Percentiles rank a stretch among this genome's conserved stretches.
These are phyloP conservation scores for Fusarium sp. DNA, from an alignment of 2,329 filamentous ascomycete species.

Conservation along the genomic window DNA sequence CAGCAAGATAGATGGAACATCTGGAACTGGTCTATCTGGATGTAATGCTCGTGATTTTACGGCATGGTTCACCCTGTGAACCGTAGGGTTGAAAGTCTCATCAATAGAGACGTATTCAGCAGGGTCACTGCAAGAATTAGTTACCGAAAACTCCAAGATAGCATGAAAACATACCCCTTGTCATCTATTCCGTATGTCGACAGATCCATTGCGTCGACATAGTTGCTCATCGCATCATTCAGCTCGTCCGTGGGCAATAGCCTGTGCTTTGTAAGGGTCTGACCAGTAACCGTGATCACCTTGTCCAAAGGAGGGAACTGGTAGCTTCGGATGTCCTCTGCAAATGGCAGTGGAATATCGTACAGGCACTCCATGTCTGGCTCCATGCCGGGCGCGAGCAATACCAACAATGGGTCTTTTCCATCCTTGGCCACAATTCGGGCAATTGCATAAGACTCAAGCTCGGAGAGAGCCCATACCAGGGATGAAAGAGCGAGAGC, in stretches of 20 bases:
- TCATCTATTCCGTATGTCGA: slow-evolving; percentile 78
- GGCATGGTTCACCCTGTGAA: slow-evolving; percentile 91
- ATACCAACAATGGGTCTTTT: slow-evolving; percentile 79
- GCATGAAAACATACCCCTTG: slow-evolving; percentile 67
- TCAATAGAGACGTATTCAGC: slow-evolving; percentile 81
- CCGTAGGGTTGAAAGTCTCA: slow-evolving; percentile 83
- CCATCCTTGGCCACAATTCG: slow-evolving; percentile 86
- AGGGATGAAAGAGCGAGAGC: slow-evolving; percentile 88
- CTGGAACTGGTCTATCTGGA: slow-evolving; percentile 71
- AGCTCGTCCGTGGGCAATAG: slow-evolving; percentile 83
- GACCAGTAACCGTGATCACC: slow-evolving; percentile 88
- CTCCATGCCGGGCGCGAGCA: slow-evolving; percentile 85
- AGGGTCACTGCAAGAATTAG: slow-evolving; percentile 52
- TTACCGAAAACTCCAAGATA: neutral
- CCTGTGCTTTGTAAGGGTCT: slow-evolving; percentile 82
- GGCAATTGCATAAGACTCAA: slow-evolving; percentile 87
- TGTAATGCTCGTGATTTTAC: slow-evolving; percentile 85
- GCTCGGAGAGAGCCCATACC: slow-evolving; percentile 86
- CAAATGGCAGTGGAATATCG: slow-evolving; percentile 90
- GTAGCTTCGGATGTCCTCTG: slow-evolving; percentile 91
- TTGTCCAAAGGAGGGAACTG: slow-evolving; percentile 90
- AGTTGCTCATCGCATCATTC: slow-evolving; percentile 85
- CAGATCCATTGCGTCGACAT: slow-evolving; percentile 93
- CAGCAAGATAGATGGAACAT: slow-evolving; percentile 72
- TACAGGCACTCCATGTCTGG: slow-evolving; percentile 85